Percentiles rank a stretch among this genome's conserved stretches.
phyloP scores from a whole-genome alignment of 2,329 filamentous ascomycete genomes.

The Clarireedia hainanense region DNA sequence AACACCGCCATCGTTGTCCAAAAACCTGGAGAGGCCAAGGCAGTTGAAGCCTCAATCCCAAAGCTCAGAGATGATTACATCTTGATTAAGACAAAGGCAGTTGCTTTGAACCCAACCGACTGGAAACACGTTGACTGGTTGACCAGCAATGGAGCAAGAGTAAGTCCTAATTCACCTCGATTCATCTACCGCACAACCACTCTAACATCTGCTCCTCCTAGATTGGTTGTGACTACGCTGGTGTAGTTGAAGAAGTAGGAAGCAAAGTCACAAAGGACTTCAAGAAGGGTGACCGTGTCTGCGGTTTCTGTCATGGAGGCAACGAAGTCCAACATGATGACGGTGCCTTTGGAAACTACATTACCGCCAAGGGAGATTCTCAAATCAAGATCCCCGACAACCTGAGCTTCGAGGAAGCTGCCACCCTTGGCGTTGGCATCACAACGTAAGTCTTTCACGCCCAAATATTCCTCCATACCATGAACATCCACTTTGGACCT shows the following conservation, averaged over 20 bases:
- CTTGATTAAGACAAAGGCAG: constrained; percentile 24
- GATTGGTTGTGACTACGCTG: constrained; percentile 41
- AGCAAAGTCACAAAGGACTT: constrained; percentile 34
- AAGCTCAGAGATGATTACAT: constrained; percentile 28
- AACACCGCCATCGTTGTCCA: constrained; percentile 22
- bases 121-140: constrained; percentile 28
- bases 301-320: constrained; percentile 35
- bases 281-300: constrained; percentile 41
- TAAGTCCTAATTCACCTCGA: constrained; percentile 1
- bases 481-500: no score
- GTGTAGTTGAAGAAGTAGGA: constrained; percentile 40
- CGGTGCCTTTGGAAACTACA: constrained; percentile 31
- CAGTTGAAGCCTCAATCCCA: constrained; percentile 20
- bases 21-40: constrained; percentile 16
- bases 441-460: constrained; percentile 12
- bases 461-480: no score
- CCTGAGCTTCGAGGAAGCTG: constrained; percentile 39
- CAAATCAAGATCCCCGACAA: constrained; percentile 38
- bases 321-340: constrained; percentile 33
- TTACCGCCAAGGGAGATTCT: constrained; percentile 32
- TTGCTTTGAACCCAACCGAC: constrained; percentile 28
- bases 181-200: background rate
- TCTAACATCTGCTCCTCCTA: background rate
- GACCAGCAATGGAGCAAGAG: constrained; percentile 14
- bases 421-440: constrained; percentile 27